Evolutionary conservation across 805 yeast genomes (phyloP).

Genomic region (Hemisphaericaspora nanyangensis): DNA sequence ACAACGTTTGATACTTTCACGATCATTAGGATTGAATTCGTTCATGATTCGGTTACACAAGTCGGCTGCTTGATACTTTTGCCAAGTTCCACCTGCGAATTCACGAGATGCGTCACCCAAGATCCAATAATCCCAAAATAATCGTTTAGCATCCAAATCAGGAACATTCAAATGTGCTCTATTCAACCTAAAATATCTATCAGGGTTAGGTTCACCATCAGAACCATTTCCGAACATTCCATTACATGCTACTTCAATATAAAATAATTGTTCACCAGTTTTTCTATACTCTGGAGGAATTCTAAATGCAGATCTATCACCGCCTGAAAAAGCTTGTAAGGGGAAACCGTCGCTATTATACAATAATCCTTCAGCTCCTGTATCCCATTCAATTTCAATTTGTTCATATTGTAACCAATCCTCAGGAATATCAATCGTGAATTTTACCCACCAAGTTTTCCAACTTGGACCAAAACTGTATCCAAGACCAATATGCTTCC

Average conservation of each 20-base stretch:
- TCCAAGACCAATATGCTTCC: conserved; percentile 61
- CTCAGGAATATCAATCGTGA: conserved; percentile 61
- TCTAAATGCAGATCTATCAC: conserved; percentile 71
- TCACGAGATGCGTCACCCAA: conserved; percentile 91
- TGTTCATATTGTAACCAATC: conserved; percentile 49
- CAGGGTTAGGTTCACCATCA: conserved; percentile 61
- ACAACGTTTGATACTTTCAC: conserved; percentile 53
- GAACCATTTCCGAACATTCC: conserved; percentile 83
- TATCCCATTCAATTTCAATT: conserved; percentile 77
- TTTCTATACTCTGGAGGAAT: conserved; percentile 55
- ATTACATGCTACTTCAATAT: conserved; percentile 87
- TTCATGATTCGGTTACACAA: conserved; percentile 83
- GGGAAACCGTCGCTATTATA: conserved; percentile 66
- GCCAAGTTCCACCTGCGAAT: conserved; percentile 69
- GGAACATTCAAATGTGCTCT: conserved; percentile 80
- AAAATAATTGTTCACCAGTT: conserved; percentile 59
- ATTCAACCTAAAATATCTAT: conserved; percentile 63
- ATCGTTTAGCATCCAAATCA: conserved; percentile 71
- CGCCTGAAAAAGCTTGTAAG: conserved; percentile 80
- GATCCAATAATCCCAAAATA: conserved; percentile 81
- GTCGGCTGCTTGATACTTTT: conserved; percentile 76
- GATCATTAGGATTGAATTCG: conserved; percentile 70
- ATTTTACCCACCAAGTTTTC: conserved; percentile 93
- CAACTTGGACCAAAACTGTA: conserved; percentile 90
- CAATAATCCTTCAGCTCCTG: conserved; percentile 80